Base-by-base conservation (phyloP, 2,329 filamentous ascomycete species). In the Purpureocillium lavendulum region DNA sequence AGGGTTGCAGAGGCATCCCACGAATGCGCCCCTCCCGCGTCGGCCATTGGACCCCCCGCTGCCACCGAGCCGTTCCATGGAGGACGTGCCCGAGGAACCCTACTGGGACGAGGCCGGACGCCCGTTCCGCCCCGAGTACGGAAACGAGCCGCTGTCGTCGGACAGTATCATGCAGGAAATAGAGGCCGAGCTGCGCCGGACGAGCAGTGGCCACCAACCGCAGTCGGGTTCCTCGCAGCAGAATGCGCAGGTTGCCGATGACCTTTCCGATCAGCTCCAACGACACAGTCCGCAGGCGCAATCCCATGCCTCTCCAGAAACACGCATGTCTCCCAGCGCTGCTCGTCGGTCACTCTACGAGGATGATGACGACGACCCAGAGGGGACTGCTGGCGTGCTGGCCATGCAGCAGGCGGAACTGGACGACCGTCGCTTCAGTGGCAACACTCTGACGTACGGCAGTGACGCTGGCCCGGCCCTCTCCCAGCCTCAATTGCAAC, bases 371-470 rank as follows among this genome's bases (percentile, higher is more conserved):
- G 94, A 87, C 54, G 90, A 97, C 55, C 80, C 84, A 0, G 90
- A 96, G 59, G 90, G 84, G 15, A 81, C 84, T 30, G 87, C 87
- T 44, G 90, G 92, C 13, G 66, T 94, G 38, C 76, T 85, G 55
- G 88, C 88, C 48, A 79, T 97, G 73, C 80, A 80, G 42, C 78
- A 89, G 63, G 88, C 87, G 4, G 87, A 94, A 45, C 77, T 87
- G 57, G 85, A 94, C 43, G 78, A 80, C 37, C 77, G 79, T 36
- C 71, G 60, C 10, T 65, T 65, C 35, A 56, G 58, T 32, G 49
- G 50, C 29, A 53, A 45, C 14, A 45, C 50, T 7, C 62, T 62
- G 35, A 51, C 48, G 30, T 58, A 55, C 43, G 47, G 51, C 33
- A 33, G 36, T 24, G 33, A 33, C 24, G 14, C 36, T 26, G 7